Base-by-base conservation (phyloP, 768 basidiomycete genomes). In the Hemileccinum impolitum region DNA sequence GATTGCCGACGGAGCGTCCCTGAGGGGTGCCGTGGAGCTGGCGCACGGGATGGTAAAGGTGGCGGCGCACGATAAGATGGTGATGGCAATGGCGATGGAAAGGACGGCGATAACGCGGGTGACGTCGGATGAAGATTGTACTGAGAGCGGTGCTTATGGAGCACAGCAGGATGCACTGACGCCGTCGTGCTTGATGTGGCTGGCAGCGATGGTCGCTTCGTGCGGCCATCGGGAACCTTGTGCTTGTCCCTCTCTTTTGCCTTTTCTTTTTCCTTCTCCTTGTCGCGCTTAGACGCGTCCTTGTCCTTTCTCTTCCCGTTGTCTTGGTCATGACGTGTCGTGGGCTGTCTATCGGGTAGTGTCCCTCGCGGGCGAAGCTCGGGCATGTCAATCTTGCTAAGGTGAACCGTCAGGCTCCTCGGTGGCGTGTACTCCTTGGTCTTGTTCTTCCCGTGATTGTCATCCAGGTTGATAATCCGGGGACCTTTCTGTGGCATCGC, bases 371-470 rank as follows among this genome's bases (percentile, higher is more conserved):
- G 58, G 6, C 50, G 77, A 14, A 93, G 76, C 62, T 93, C 90
- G 0, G 89, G 90, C 81, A 93, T 91, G 13, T 84, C 73, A 41
- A 93, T 90, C 73, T 92, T 92, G 74, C 88, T 89, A 15, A 93
- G 67, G 64, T 92, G 89, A 2, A 92, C 75, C 0, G 75, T 76
- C 0, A 93, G 73, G 52, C 76, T 82, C 30, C 73, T 75, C 1
- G 88, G 90, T 1, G 90, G 88, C 3, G 71, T 67, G 61, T 92
- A 90, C 38, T 62, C 62, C 48, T 73, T 73, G n/a, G 61, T 70
- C 34, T 74, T 72, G 31, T 51, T 54, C 62, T 82, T 84, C 25
- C 55, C 49, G 5, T 61, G 53, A 31, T 69, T 65, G 58, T 90
- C 78, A 19, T 62, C 53, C 21, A 89, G 71, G 42, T 86, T 85